A percentile compares a stretch with the other conserved stretches of the same genome.
Conservation (phyloP, 495 filamentous ascomycete genomes). For the Cetradonia linearis region DNA sequence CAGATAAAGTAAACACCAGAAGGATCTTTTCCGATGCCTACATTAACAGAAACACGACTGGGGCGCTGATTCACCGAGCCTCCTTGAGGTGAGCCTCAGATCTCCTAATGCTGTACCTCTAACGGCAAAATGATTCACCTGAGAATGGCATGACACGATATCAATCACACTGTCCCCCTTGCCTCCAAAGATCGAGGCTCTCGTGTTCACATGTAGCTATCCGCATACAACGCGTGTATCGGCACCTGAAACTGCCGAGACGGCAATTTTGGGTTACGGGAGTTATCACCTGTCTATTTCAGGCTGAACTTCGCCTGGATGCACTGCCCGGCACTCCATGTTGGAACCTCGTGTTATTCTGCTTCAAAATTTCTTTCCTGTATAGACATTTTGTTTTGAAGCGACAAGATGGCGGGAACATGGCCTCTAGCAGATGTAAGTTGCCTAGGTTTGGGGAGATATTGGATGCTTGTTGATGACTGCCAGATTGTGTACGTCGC, state of each 20-base stretch:
- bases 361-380: not conserved
- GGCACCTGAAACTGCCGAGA: not conserved
- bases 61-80: not conserved
- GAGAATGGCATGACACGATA: not conserved
- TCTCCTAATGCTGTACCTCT: not conserved
- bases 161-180: not conserved
- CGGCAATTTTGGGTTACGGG: not conserved
- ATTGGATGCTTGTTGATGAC: not conserved
- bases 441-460: not conserved
- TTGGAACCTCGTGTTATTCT: too few relatives aligned
- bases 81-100: not conserved
- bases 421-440: slow-evolving; percentile 9
- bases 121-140: not conserved
- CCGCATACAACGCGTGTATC: slow-evolving; percentile 3
- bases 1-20: too few relatives aligned
- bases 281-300: not conserved
- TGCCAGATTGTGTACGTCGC: slow-evolving; percentile 66
- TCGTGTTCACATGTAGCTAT: slow-evolving; percentile 1
- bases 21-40: not conserved
- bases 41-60: not conserved
- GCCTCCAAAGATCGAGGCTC: not conserved
- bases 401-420: not conserved
- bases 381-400: not conserved
- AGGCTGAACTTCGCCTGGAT: not conserved
- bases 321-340: not conserved